Conservation (phyloP, 352 stramenopile species). For the Detonula confervacea region DNA sequence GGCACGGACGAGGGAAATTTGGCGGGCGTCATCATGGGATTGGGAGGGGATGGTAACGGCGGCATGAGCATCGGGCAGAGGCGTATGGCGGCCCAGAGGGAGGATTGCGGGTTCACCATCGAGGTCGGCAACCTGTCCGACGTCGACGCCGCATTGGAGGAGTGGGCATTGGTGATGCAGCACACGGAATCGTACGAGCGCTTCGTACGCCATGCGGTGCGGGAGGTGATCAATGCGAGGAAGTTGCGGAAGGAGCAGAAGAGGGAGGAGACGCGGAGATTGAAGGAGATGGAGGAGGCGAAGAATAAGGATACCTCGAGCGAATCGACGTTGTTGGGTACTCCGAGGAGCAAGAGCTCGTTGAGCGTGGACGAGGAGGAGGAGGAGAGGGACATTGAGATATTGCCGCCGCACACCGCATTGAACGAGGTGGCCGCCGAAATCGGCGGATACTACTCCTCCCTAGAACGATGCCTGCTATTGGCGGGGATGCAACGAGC, state of each 20-base stretch:
- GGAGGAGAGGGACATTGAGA: constrained; percentile 62
- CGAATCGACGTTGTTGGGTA: constrained; percentile 13
- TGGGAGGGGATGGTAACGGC: constrained; percentile 9
- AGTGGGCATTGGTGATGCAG: constrained; percentile 83
- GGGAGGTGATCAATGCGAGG: constrained; percentile 82
- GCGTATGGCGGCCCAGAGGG: constrained; percentile 26
- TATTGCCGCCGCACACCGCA: constrained; percentile 70
- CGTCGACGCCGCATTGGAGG: constrained; percentile 84
- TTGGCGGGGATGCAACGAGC: constrained; percentile 81
- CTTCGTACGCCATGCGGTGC: constrained; percentile 83
- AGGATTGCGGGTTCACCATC: constrained; percentile 75
- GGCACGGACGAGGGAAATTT: constrained; percentile 31
- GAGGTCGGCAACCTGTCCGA: constrained; percentile 75
- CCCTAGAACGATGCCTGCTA: constrained; percentile 76
- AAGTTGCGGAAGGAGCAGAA: constrained; percentile 63
- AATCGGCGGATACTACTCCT: constrained; percentile 79
- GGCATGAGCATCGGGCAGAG: constrained; percentile 20
- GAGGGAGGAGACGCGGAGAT: constrained; percentile 46
- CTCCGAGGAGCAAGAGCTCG: not conserved
- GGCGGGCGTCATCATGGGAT: constrained; percentile 22
- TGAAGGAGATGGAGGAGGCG: constrained; percentile 48
- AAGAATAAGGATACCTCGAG: constrained; percentile 42
- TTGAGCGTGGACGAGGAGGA: constrained; percentile 21
- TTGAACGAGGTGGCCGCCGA: constrained; percentile 79
- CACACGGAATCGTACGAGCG: constrained; percentile 87